Evolutionary conservation across 2,329 filamentous ascomycete genomes (phyloP), one percentile per base, ranked within the genome.

Genomic region (Penicillium freii): DNA sequence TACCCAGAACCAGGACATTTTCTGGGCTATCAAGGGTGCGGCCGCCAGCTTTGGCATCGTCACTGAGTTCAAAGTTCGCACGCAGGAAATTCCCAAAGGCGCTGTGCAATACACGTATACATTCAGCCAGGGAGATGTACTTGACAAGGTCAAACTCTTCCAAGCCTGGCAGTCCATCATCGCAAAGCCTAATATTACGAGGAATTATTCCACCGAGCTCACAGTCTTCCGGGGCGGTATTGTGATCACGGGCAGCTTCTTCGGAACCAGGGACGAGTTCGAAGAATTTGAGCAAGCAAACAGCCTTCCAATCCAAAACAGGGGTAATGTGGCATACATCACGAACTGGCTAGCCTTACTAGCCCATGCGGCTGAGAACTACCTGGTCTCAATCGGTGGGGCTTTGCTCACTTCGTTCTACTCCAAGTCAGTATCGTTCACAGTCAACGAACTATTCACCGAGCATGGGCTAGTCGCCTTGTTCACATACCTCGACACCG

Each of bases 171-270:
- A 87, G 60, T 73, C 75, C 1, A 73, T 88, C 13, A 74, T 84
- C 38, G 71, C 77, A 0, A 81, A 87, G 56, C 80, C 82, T 2
- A 67, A 75, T 1, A 75, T 88, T 4, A 83, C 85, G 60, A 78
- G 82, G 40, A 81, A 84, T 19, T 86, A 88, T 63, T 80, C 82
- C 3, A 81, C 79, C 5, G 77, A 84, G 51, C 81, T 88, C 52
- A 77, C 84, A 34, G 73, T 84, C 44, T 76, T 82, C 34, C 79
- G 81, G 23, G 70, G 82, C 0, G 83, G 83, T 1, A 79, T 79
- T 53, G 67, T 85, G 57, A 82, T 88, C 61, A 82, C 81, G 0
- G 85, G 82, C 2, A 85, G 82, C 0, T 88, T 84, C 64, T 87
- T 85, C 64, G 86, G 86, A 10, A 82, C 81, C 0, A 71, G 80